Evolutionary conservation across 192 early-diverging fungal species (phyloP), one percentile per base, ranked within the genome.

Genomic region (Chytriomyces hyalinus): DNA sequence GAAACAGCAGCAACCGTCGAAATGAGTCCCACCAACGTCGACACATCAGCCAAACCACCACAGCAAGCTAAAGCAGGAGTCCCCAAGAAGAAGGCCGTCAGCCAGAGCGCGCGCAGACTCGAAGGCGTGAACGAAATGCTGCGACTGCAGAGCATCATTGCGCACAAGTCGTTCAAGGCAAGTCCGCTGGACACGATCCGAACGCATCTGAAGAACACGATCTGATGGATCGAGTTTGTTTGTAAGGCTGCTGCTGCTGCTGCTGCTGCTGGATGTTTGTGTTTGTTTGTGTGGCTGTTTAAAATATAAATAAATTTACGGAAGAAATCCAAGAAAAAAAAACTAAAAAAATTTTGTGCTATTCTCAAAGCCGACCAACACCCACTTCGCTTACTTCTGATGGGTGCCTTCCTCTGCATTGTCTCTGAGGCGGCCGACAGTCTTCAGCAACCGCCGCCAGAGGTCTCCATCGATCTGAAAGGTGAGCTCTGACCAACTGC

Each of bases 381-480:
- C 36, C 53, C 53, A n/a, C 53, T 20, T 57, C 51, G 51, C n/a
- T 1, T 2, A 57, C 26, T n/a, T 15, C 6, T 9, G 62, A 73
- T 73, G 71, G 71, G 71, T 8, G 71, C 71, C 7, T 36, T 44
- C 15, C 53, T 73, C 7, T 73, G 53, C 53, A 57, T 20, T 13
- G 20, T 57, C 59, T 36, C 60, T 73, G 51, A 26, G 24, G 20
- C 63, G 63, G 15, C 13, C 60, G 80, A 59, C 80, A 71, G 67
- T 59, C 75, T 17, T 80, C 82, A 83, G 64, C 78, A 75, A 59
- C 67, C 73, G 13, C 82, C 82, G n/a, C 70, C 78, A 53, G 76
- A 84, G 65, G 64, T 87, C 20, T 75, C 73, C 15, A 76, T 87
- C 53, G 77, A 85, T 62, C 73, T 87, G 49, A 65, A 82, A 59